Evolutionary conservation across 75 land plant species (phyloP), one percentile per base, ranked within the genome.

Genomic region (Isoetes taiwanensis): DNA sequence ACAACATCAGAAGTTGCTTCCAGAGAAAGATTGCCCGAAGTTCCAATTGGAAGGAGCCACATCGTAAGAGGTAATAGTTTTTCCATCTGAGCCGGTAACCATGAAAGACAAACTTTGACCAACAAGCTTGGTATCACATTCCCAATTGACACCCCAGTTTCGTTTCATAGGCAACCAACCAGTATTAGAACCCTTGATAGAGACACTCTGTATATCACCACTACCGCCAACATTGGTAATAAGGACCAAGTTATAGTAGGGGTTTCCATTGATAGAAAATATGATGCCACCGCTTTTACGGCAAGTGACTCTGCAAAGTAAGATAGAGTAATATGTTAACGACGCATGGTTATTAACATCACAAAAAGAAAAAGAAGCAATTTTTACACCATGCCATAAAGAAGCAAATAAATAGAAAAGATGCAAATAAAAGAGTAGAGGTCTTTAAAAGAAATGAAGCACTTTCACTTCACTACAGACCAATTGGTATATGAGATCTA

Each of bases 211-310:
- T 8, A 46, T 6, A 46, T 46, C 50, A 6, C 50, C 50, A 19
- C 50, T 19, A 19, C 50, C 50, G 19, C 25, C 50, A 6, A 46
- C 50, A n/a, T 46, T 46, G 6, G 16, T 46, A 19, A 46, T 46
- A n/a, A 46, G 50, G 4, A 46, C 50, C 50, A 46, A 46, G 50
- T 46, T 46, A 23, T 19, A 46, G 50, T 46, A 6, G 16, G 50
- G 50, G 50, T 46, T 46, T 3, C 50, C 50, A n/a, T 46, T 46
- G 8, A 46, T 46, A 23, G 50, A 19, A 23, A 46, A 46, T 5
- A 46, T 46, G 6, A 46, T 46, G 21, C 50, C 50, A 8, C 50
- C 50, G 16, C 23, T 16, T 23, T 46, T 46, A 23, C 23, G 25
- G 19, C 50, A 46, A 19, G 16, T 46, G n/a, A 46, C 50, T 23